These are phyloP conservation scores for Botrytis elliptica DNA, from an alignment of 2,329 filamentous ascomycete genomes.

Conservation along the genomic window DNA sequence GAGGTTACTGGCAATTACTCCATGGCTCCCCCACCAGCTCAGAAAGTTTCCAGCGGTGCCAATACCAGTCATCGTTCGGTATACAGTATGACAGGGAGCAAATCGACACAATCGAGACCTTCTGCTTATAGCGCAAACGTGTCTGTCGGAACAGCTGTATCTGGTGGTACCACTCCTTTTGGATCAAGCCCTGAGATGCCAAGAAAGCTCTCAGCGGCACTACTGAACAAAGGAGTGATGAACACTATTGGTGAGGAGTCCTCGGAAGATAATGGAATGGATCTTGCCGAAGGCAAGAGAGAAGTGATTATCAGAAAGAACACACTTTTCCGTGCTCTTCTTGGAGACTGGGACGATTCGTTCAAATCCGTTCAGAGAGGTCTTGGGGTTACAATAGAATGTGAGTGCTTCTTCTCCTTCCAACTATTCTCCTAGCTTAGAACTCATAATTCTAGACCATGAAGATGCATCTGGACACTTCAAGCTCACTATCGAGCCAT, in stretches of 20 bases:
- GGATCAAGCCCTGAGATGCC: not conserved
- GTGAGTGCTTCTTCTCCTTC: not conserved
- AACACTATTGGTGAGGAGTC: not conserved
- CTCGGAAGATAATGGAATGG: not conserved
- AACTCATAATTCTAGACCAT: slow-evolving; percentile 3
- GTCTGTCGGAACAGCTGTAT: not conserved
- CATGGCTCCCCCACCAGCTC: not conserved
- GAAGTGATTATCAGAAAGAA: slow-evolving; percentile 4
- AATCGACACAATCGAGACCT: not conserved
- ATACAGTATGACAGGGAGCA: not conserved
- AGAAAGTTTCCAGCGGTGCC: not conserved
- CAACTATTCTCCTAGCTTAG: not conserved
- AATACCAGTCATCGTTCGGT: too few relatives aligned
- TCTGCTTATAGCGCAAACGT: not conserved
- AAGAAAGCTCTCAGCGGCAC: not conserved
- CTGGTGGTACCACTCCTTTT: not conserved
- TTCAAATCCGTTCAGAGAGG: not conserved
- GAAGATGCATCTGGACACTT: not conserved
- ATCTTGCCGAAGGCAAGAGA: not conserved
- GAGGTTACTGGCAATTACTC: not conserved
- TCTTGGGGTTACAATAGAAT: slow-evolving; percentile 9
- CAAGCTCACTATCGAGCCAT: slow-evolving; percentile 9
- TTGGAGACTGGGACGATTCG: slow-evolving; percentile 2
- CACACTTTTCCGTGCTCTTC: slow-evolving; percentile 1
- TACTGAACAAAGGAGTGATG: not conserved